These are phyloP conservation scores for Saussurea involucrata DNA, from an alignment of 129 eudicot genomes.

Conservation along the genomic window DNA sequence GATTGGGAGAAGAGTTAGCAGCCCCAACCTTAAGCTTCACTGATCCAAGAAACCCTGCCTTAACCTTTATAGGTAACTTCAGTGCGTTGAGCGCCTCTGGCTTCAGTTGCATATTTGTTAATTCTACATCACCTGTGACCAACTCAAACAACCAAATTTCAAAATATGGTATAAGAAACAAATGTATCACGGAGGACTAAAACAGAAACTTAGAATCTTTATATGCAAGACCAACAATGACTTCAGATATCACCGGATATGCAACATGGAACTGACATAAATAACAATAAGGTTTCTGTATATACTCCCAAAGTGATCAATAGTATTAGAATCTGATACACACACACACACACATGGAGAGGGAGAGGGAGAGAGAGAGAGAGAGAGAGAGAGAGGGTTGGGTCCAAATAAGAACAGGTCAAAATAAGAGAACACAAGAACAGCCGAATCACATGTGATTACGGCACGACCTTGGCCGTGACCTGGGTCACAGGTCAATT, in stretches of 20 bases:
- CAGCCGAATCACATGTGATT: neutral
- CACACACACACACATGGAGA: neutral
- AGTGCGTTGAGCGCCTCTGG: slow-evolving; percentile 97
- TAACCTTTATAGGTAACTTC: slow-evolving; percentile 93
- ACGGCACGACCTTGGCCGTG: too few relatives aligned
- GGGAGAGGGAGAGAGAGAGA: too few relatives aligned
- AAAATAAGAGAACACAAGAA: too few relatives aligned
- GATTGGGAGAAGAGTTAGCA: slow-evolving; percentile 12
- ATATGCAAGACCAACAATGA: slow-evolving; percentile 9
- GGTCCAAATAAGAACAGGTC: neutral
- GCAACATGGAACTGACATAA: neutral
- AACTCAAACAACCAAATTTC: slow-evolving; percentile 17
- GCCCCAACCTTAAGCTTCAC: slow-evolving; percentile 86
- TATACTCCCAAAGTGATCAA: neutral
- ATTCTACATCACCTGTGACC: slow-evolving; percentile 85
- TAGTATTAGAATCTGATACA: neutral
- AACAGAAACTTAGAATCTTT: neutral
- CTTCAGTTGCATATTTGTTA: slow-evolving; percentile 94
- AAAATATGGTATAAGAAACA: neutral
- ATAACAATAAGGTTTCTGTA: neutral
- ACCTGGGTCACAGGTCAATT: too few relatives aligned
- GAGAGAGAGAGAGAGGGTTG: neutral
- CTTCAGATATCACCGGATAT: slow-evolving; percentile 5
- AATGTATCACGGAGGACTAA: neutral
- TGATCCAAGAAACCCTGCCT: slow-evolving; percentile 99